These are phyloP conservation scores for Xanthoconium purpureum DNA, from an alignment of 768 basidiomycete species.

Conservation along the genomic window DNA sequence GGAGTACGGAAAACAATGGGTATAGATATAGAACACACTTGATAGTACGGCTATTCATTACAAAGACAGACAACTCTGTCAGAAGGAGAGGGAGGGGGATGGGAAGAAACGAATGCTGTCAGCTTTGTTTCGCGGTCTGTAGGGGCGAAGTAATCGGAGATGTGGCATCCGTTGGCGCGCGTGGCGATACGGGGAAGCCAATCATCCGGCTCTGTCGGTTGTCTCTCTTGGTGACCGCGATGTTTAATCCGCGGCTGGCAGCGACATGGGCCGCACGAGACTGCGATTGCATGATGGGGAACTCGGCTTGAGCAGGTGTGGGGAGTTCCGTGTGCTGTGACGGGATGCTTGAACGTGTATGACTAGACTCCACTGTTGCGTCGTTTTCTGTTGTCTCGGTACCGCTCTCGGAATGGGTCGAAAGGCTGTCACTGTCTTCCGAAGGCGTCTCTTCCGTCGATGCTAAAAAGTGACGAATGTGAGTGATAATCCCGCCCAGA, in stretches of 20 bases:
- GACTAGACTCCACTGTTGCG: constrained; percentile 42
- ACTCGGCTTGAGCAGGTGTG: constrained; percentile 19
- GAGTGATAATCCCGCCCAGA: neutral
- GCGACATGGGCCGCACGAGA: constrained; percentile 60
- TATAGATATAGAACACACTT: constrained; percentile 26
- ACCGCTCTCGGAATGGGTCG: constrained; percentile 70
- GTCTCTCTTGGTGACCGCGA: constrained; percentile 54
- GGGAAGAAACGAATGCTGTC: neutral
- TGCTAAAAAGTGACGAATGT: constrained; percentile 24
- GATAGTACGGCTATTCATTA: constrained; percentile 12
- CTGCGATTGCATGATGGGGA: constrained; percentile 40
- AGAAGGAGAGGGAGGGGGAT: neutral
- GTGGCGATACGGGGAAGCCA: constrained; percentile 54
- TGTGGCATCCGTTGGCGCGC: constrained; percentile 18
- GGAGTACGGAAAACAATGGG: constrained; percentile 17
- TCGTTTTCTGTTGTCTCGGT: constrained; percentile 68
- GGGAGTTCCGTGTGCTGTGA: constrained; percentile 26
- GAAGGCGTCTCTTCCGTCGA: constrained; percentile 61
- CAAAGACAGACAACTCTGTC: neutral
- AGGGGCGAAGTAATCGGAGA: constrained; percentile 19
- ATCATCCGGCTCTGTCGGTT: constrained; percentile 64
- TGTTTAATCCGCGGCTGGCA: constrained; percentile 67
- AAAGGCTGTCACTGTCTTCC: constrained; percentile 66
- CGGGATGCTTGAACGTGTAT: constrained; percentile 39
- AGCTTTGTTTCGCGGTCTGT: constrained; percentile 27